Conservation (phyloP, 805 yeast species). For the Peterozyma toletana region DNA sequence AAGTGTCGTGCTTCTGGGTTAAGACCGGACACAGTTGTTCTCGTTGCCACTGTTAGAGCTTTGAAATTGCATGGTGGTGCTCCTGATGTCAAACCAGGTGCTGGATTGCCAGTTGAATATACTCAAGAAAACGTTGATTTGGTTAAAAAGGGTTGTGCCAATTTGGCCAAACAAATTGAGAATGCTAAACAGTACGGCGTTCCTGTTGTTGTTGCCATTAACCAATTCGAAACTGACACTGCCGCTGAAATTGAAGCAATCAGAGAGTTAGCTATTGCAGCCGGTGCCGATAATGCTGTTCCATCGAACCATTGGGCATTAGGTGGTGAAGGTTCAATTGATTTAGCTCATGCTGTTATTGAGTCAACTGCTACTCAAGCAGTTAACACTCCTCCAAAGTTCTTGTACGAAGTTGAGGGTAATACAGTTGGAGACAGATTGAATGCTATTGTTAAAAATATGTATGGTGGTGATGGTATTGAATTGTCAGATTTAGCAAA, state of each 20-base stretch:
- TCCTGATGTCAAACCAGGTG: slow-evolving; percentile 82
- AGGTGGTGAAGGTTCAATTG: slow-evolving; percentile 79
- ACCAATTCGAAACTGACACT: slow-evolving; percentile 70
- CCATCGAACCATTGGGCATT: slow-evolving; percentile 83
- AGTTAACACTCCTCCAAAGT: slow-evolving; percentile 25
- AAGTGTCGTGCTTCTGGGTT: slow-evolving; percentile 79
- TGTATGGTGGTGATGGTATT: slow-evolving; percentile 74
- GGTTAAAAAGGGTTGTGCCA: slow-evolving; percentile 63
- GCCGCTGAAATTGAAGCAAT: slow-evolving; percentile 63
- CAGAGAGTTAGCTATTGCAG: slow-evolving; percentile 58
- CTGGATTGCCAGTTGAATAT: slow-evolving; percentile 68
- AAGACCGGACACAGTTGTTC: slow-evolving; percentile 68
- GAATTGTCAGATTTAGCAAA: slow-evolving; percentile 66
- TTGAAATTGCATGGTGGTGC: slow-evolving; percentile 86
- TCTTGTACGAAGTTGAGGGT: slow-evolving; percentile 51
- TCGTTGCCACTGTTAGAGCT: slow-evolving; percentile 82
- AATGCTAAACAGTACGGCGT: slow-evolving; percentile 68
- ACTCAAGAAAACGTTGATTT: slow-evolving; percentile 64
- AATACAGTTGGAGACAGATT: slow-evolving; percentile 66
- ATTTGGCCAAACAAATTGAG: slow-evolving; percentile 68
- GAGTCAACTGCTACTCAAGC: slow-evolving; percentile 36
- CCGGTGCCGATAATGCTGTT: slow-evolving; percentile 76
- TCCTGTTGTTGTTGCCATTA: slow-evolving; percentile 78
- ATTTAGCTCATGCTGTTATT: slow-evolving; percentile 65
- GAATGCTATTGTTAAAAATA: slow-evolving; percentile 57